Evolutionary conservation across 1,284 basidiomycete genomes (phyloP).

Genomic region (Heterobasidion occidentale): DNA sequence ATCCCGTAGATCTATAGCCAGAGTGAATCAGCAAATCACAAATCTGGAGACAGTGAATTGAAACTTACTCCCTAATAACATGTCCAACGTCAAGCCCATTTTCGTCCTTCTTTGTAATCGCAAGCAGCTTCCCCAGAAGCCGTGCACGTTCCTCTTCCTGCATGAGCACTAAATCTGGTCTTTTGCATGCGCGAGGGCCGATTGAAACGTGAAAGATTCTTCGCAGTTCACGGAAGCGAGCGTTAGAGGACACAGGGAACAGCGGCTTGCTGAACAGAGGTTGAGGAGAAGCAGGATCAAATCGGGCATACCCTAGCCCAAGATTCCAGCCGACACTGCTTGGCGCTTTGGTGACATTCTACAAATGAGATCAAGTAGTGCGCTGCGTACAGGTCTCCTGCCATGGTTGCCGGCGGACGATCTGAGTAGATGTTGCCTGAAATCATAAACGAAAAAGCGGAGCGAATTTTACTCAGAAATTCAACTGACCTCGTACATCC

Average conservation of each 20-base stretch:
- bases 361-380: neutral
- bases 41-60: neutral
- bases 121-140: constrained; percentile 23
- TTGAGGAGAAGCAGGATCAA: neutral
- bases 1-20: constrained; percentile 25
- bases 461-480: neutral
- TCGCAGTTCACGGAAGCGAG: constrained; percentile 32
- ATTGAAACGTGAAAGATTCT: constrained; percentile 31
- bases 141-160: constrained; percentile 24
- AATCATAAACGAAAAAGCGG: neutral
- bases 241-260: constrained; percentile 21
- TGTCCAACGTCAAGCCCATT: constrained; percentile 17
- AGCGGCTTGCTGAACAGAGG: neutral
- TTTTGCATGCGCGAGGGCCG: constrained; percentile 25
- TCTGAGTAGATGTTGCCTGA: constrained; percentile 31
- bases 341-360: neutral
- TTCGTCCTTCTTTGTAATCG: constrained; percentile 12
- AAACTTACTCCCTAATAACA: constrained; percentile 21
- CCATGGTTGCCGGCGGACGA: constrained; percentile 30
- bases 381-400: constrained; percentile 30
- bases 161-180: constrained; percentile 15
- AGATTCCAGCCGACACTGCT: constrained; percentile 33
- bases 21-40: neutral
- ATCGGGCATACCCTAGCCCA: constrained; percentile 29
- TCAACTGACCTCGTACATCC: constrained; percentile 17